Evolutionary conservation across 805 yeast genomes (phyloP).

Genomic region (Pichia sporocuriosa): DNA sequence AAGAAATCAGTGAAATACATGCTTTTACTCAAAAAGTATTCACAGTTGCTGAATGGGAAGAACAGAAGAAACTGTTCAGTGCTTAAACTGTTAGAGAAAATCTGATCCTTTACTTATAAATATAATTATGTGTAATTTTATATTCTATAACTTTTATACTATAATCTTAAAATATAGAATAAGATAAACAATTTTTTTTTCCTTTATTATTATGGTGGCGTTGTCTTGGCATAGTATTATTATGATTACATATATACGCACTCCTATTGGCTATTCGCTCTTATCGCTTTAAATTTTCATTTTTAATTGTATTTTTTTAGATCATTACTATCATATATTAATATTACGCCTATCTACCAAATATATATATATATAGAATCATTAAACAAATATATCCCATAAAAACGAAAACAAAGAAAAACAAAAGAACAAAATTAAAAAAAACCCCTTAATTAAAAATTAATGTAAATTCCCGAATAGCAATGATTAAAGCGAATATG

Average conservation of each 20-base stretch:
- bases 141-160: background rate
- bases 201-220: background rate
- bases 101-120: too few species aligned
- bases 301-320: too few species aligned
- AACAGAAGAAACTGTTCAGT: slow-evolving; percentile 26
- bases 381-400: background rate
- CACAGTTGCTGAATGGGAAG: slow-evolving; percentile 83
- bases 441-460: too few species aligned
- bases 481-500: slow-evolving; percentile 17
- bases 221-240: background rate
- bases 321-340: too few species aligned
- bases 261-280: background rate
- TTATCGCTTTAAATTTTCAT: too few species aligned
- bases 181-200: too few species aligned
- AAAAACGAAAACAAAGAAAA: background rate
- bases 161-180: background rate
- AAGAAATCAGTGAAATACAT: slow-evolving; percentile 83
- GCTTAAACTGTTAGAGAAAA: background rate
- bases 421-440: background rate
- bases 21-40: slow-evolving; percentile 92
- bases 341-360: background rate
- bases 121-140: background rate
- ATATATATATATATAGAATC: background rate
- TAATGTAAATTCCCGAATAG: too few species aligned
- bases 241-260: slow-evolving; percentile 2